Evolutionary conservation across 805 yeast genomes (phyloP), one percentile per base, ranked within the genome.

Genomic region (Saturnispora diversa): DNA sequence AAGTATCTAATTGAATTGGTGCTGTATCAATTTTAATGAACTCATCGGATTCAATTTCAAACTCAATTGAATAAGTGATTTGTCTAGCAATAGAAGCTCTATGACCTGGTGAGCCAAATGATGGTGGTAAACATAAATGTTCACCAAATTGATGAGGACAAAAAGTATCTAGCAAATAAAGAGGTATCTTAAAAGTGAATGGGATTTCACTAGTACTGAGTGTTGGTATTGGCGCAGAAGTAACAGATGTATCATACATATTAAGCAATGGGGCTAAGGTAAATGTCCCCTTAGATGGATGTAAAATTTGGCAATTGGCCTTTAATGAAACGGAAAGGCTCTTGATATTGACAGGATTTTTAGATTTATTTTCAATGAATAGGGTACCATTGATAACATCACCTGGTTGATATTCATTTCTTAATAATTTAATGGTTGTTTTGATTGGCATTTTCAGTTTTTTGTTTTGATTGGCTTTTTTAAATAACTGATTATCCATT

Each of bases 381-480:
- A 70, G 59, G 48, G 68, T 73, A 0, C 90, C 90, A 48, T 74
- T 71, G 11, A 81, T 64, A 17, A 65, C 63, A 52, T 80, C 87
- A n/a, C 84, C 85, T n/a, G 79, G 77, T 15, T 72, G 71, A 51
- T 72, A 81, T 54, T 77, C 32, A 20, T 7, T 17, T 40, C 67
- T 68, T 2, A 76, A 70, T 9, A 74, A 66, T 13, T 43, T 41
- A 8, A 60, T 45, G 4, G 49, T 35, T 2, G 54, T 39, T n/a
- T 40, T 37, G 5, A 60, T 19, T 8, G 65, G 63, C 7, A 53
- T 33, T 28, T 47, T 42, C 12, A 54, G 44, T 9, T 35, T 40
- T 23, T 54, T 58, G 7, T 56, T 31, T 9, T 43, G 42, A 17
- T 45, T 46, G 6, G 55, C 27, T 25, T 56, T 37, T 31, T 52